These are phyloP conservation scores for Arthrinium puccinioides DNA, from an alignment of 2,329 filamentous ascomycete genomes.

Conservation along the genomic window DNA sequence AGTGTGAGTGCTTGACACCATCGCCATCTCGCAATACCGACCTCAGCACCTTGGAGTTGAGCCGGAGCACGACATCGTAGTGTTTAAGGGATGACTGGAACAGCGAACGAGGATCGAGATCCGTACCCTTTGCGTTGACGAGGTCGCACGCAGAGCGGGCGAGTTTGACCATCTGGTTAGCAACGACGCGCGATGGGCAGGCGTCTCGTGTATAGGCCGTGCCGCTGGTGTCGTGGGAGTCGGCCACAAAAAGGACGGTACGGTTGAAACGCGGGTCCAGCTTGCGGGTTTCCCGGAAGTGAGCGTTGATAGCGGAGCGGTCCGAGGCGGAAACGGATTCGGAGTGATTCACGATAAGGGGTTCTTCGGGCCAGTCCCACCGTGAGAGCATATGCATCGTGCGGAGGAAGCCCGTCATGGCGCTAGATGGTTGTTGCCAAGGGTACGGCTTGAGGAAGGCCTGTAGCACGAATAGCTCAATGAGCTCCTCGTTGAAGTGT, in stretches of 20 bases:
- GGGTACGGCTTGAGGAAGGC: constrained; percentile 78
- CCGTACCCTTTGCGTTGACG: constrained; percentile 43
- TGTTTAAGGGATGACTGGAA: constrained; percentile 69
- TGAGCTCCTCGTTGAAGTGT: constrained; percentile 71
- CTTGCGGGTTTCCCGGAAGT: constrained; percentile 77
- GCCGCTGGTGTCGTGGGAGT: constrained; percentile 70
- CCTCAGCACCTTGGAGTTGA: constrained; percentile 50
- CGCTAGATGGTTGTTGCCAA: constrained; percentile 69
- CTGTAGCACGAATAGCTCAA: constrained; percentile 75
- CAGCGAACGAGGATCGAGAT: constrained; percentile 49
- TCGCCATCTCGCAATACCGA: constrained; percentile 27
- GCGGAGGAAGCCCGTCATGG: constrained; percentile 73
- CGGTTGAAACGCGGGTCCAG: constrained; percentile 85
- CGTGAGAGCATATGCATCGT: constrained; percentile 71
- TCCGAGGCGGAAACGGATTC: constrained; percentile 55
- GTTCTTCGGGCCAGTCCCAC: constrained; percentile 88
- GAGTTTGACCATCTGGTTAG: constrained; percentile 73
- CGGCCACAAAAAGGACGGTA: constrained; percentile 73
- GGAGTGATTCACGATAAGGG: constrained; percentile 72
- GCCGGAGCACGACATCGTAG: constrained; percentile 79
- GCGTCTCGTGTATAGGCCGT: constrained; percentile 66
- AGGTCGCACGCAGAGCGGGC: constrained; percentile 68
- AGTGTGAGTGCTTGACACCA: constrained; percentile 41
- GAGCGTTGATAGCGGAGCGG: constrained; percentile 56
- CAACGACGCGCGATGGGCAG: constrained; percentile 77